phyloP scores from a whole-genome alignment of 768 basidiomycete genomes.

The Mycena amicta region DNA sequence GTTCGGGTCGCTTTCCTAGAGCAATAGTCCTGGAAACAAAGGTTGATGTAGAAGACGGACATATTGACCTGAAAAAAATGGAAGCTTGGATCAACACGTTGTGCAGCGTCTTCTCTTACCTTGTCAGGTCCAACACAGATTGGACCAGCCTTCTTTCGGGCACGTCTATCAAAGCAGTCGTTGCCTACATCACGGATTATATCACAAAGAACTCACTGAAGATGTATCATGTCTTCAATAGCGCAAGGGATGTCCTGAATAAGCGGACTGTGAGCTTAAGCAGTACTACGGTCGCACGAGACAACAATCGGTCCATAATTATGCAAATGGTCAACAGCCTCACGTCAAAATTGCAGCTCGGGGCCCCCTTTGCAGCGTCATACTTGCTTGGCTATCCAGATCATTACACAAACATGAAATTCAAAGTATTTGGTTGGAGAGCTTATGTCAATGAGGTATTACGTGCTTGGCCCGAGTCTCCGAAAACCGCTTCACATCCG shows the following conservation, averaged over 20 bases:
- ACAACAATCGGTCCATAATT: constrained; percentile 7
- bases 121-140: constrained; percentile 36
- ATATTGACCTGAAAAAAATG: constrained; percentile 27
- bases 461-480: not conserved
- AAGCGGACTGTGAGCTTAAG: not conserved
- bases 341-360: not conserved
- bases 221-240: constrained; percentile 30
- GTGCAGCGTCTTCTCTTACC: constrained; percentile 27
- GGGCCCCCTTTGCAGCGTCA: not conserved
- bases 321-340: constrained; percentile 6
- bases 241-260: not conserved
- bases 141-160: constrained; percentile 34
- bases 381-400: not conserved
- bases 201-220: constrained; percentile 32
- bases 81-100: constrained; percentile 36
- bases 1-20: not conserved
- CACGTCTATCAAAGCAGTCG: constrained; percentile 35
- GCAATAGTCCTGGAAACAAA: constrained; percentile 4
- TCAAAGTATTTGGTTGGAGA: constrained; percentile 1
- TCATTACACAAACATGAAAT: constrained; percentile 1
- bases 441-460: not conserved
- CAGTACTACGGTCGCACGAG: not conserved
- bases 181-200: constrained; percentile 38
- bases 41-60: constrained; percentile 27
- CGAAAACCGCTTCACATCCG: not conserved